A percentile compares a stretch with the other conserved stretches of the same genome.
Evolutionary conservation across 2,329 filamentous ascomycete species (phyloP).

Genomic region (Xylaria polymorpha): DNA sequence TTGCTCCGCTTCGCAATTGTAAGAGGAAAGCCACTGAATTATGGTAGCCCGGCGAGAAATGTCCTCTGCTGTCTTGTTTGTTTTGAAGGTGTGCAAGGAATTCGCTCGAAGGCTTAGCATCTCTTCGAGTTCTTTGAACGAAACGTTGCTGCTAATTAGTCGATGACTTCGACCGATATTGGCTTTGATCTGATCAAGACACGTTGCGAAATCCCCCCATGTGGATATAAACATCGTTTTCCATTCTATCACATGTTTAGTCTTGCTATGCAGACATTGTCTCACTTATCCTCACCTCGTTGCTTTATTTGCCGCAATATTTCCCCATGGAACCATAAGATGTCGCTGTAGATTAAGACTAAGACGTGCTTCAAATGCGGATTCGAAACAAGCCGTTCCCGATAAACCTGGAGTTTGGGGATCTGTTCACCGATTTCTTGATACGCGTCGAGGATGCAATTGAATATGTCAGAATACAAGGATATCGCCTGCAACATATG

Average conservation of each 20-base stretch:
- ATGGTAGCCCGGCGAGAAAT: constrained; percentile 31
- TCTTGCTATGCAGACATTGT: neutral
- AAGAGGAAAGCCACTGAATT: constrained; percentile 39
- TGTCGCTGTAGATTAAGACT: constrained; percentile 52
- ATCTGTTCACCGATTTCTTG: constrained; percentile 53
- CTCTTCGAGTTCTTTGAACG: constrained; percentile 46
- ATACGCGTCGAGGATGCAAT: constrained; percentile 54
- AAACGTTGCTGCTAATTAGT: constrained; percentile 50
- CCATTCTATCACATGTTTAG: constrained; percentile 42
- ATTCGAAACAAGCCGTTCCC: constrained; percentile 47
- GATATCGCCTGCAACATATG: constrained; percentile 5
- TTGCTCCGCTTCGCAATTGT: constrained; percentile 31
- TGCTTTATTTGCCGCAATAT: constrained; percentile 49
- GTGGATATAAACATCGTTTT: constrained; percentile 49
- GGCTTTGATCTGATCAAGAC: constrained; percentile 47
- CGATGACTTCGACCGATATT: constrained; percentile 46
- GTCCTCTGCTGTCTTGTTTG: constrained; percentile 35
- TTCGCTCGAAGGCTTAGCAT: constrained; percentile 38
- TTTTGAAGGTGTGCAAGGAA: constrained; percentile 39
- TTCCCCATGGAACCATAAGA: constrained; percentile 53
- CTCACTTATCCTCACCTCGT: constrained; percentile 35
- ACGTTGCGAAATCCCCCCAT: constrained; percentile 49
- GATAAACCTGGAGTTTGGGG: constrained; percentile 51
- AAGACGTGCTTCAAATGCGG: constrained; percentile 49
- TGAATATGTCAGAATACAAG: constrained; percentile 49